phyloP scores from a whole-genome alignment of 257 asterid species.

The Oldenlandia corymbosa region DNA sequence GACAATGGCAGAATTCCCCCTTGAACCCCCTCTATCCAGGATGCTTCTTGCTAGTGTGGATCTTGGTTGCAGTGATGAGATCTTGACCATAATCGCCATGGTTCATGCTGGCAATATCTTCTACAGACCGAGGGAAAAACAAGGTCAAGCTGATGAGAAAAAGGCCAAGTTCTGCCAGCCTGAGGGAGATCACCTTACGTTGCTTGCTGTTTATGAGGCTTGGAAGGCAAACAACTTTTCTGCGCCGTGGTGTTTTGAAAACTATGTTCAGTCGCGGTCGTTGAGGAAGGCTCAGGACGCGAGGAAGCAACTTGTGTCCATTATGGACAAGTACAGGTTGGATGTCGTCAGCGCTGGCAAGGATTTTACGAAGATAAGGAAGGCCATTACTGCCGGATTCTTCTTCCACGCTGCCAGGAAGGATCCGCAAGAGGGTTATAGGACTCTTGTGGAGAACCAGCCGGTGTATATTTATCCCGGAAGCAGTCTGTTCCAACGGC shows the following conservation, averaged over 20 bases:
- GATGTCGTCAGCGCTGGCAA: conserved; percentile 85
- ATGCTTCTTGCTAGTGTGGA: conserved; percentile 95
- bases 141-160: conserved; percentile 92
- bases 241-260: conserved; percentile 93
- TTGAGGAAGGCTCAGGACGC: conserved; percentile 89
- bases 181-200: conserved; percentile 86
- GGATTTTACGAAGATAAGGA: conserved; percentile 72
- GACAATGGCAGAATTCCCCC: conserved; percentile 96
- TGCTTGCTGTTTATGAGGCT: conserved; percentile 91
- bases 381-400: conserved; percentile 92
- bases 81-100: conserved; percentile 85
- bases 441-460: conserved; percentile 83
- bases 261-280: conserved; percentile 79
- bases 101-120: conserved; percentile 87
- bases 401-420: conserved; percentile 86
- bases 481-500: conserved; percentile 87
- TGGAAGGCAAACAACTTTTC: conserved; percentile 93
- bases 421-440: conserved; percentile 92
- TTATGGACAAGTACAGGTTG: conserved; percentile 90
- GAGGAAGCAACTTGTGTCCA: conserved; percentile 77
- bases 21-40: conserved; percentile 86
- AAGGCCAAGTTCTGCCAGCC: conserved; percentile 88
- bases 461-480: conserved; percentile 94
- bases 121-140: conserved; percentile 95
- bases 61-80: conserved; percentile 92